These are phyloP conservation scores for Sutorius eximius DNA, from an alignment of 1,284 basidiomycete genomes.

Conservation along the genomic window DNA sequence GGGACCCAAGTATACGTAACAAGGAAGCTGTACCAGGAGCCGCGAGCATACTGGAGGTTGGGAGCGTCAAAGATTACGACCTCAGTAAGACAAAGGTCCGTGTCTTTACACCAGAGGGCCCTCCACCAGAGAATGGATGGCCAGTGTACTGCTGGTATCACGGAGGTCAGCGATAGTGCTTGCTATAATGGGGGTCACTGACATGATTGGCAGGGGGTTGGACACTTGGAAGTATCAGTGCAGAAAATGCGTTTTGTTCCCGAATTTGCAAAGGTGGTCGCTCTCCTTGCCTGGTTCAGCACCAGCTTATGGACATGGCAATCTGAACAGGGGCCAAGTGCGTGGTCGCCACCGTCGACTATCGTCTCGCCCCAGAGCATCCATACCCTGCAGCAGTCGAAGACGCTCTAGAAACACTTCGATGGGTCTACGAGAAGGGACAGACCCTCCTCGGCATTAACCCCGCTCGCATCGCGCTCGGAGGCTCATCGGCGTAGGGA, in stretches of 20 bases:
- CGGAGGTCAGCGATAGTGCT: slow-evolving; percentile 36
- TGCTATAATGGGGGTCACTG: background rate
- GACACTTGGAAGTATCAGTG: slow-evolving; percentile 47
- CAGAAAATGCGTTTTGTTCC: slow-evolving; percentile 36
- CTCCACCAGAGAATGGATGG: slow-evolving; percentile 41
- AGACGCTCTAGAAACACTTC: slow-evolving; percentile 52
- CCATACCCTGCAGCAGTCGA: slow-evolving; percentile 61
- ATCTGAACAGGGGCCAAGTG: slow-evolving; percentile 30
- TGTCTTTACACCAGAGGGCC: slow-evolving; percentile 48
- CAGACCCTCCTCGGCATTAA: slow-evolving; percentile 41
- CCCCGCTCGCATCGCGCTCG: slow-evolving; percentile 45
- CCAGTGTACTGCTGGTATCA: slow-evolving; percentile 51
- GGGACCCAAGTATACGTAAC: slow-evolving; percentile 46
- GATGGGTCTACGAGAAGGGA: slow-evolving; percentile 48
- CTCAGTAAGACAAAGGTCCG: slow-evolving; percentile 42
- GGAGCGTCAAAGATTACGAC: slow-evolving; percentile 39
- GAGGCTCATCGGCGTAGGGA: slow-evolving; percentile 53
- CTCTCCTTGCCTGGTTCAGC: background rate
- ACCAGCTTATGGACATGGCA: background rate
- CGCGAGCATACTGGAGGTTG: slow-evolving; percentile 44
- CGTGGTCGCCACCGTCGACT: slow-evolving; percentile 56
- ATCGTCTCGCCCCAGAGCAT: slow-evolving; percentile 60
- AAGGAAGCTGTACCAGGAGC: slow-evolving; percentile 43
- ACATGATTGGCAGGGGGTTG: slow-evolving; percentile 42
- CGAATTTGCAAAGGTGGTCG: slow-evolving; percentile 29